A percentile compares a stretch with the other conserved stretches of the same genome.
Conservation (phyloP, 2,329 filamentous ascomycete species). For the Ophiostoma ulmi region DNA sequence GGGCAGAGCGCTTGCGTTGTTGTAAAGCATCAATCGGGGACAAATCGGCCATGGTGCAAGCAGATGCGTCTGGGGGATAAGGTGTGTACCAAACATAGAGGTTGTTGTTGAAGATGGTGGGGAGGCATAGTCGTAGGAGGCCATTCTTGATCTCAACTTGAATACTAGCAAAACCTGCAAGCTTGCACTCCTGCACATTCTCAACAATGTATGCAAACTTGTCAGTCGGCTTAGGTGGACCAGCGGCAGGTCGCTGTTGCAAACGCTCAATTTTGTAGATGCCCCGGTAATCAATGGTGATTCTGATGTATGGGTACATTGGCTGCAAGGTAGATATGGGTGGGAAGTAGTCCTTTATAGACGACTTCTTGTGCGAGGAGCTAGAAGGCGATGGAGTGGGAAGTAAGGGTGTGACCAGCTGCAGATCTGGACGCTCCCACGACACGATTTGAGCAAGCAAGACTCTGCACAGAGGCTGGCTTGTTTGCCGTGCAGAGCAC, state of each 20-base stretch:
- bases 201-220: background rate
- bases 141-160: background rate
- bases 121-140: background rate
- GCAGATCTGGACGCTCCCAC: background rate
- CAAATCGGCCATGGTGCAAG: background rate
- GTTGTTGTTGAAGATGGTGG: background rate
- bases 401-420: background rate
- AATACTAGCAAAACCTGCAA: background rate
- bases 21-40: background rate
- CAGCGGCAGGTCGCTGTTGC: background rate
- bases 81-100: background rate
- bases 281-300: background rate
- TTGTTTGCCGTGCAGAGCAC: background rate
- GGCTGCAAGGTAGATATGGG: background rate
- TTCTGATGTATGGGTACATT: background rate
- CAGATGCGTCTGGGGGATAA: background rate
- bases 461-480: background rate
- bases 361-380: too few relatives aligned
- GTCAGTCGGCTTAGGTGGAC: background rate
- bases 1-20: background rate
- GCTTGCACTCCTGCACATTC: background rate
- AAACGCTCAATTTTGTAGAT: background rate
- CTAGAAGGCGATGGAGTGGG: background rate
- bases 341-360: background rate
- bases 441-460: background rate